phyloP scores from a whole-genome alignment of 768 basidiomycete species.

The Suillus subluteus region DNA sequence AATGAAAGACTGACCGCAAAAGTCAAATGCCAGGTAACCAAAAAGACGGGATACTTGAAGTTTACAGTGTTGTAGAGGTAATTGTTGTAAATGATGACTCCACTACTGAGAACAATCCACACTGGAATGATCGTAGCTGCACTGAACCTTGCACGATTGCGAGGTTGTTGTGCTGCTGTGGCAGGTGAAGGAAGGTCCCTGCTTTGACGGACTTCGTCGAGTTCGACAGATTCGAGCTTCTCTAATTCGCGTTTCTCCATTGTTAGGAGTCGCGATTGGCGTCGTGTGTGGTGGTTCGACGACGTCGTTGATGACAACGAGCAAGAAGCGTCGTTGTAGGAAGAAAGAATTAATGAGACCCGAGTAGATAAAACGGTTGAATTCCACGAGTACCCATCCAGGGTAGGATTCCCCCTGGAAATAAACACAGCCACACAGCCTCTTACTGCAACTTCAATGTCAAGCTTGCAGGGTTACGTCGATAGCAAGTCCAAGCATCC shows the following conservation, averaged over 20 bases:
- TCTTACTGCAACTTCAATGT: conserved; percentile 52
- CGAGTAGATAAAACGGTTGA: conserved; percentile 4
- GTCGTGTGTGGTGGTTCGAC: neutral
- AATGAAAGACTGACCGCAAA: conserved; percentile 55
- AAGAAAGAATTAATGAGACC: neutral
- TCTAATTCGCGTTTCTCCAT: conserved; percentile 6
- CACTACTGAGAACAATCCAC: conserved; percentile 89
- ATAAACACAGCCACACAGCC: conserved; percentile 13
- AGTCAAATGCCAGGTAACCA: conserved; percentile 84
- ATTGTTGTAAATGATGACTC: conserved; percentile 97
- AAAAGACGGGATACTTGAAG: conserved; percentile 91
- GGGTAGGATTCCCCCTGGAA: too few species aligned
- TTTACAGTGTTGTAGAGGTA: conserved; percentile 79
- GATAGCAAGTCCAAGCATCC: conserved; percentile 60
- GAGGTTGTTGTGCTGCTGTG: conserved; percentile 57
- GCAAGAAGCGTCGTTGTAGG: neutral
- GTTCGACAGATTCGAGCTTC: conserved; percentile 1
- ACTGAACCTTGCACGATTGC: conserved; percentile 53
- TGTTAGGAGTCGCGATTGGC: neutral
- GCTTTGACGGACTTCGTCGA: conserved; percentile 15
- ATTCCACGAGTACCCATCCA: too few species aligned
- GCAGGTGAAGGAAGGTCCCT: conserved; percentile 10
- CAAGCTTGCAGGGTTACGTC: conserved; percentile 90
- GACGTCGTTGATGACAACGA: conserved; percentile 2
- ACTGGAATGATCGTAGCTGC: conserved; percentile 80